Conservation (phyloP, 2,329 filamentous ascomycete genomes). For the Clonostachys chloroleuca region DNA sequence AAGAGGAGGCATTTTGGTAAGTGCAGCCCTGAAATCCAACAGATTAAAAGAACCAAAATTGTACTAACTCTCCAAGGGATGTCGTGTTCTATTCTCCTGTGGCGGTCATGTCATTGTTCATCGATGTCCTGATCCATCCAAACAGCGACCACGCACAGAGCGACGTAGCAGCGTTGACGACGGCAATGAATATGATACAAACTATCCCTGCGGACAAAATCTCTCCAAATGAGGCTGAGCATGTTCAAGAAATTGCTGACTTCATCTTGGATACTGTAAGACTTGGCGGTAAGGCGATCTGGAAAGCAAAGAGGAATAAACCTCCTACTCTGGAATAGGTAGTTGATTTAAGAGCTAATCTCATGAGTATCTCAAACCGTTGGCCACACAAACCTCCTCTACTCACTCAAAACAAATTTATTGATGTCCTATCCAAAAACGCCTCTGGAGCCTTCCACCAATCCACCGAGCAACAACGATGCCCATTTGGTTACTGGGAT, state of each 20-base stretch:
- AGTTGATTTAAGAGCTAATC: too few species aligned
- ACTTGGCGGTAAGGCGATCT: slow-evolving; percentile 4
- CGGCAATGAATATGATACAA: slow-evolving; percentile 1
- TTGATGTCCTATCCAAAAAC: too few species aligned
- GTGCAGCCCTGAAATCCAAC: slow-evolving; percentile 4
- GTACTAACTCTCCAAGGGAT: slow-evolving; percentile 1
- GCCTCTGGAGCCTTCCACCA: too few species aligned
- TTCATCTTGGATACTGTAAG: slow-evolving; percentile 5
- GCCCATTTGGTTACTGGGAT: too few species aligned
- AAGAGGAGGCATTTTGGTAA: slow-evolving; percentile 44
- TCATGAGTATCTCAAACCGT: too few species aligned
- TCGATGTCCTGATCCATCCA: slow-evolving; percentile 5
- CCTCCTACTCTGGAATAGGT: too few species aligned
- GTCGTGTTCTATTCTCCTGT: slow-evolving; percentile 2
- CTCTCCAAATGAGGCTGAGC: not conserved
- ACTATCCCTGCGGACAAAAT: not conserved
- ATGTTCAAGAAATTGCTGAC: not conserved
- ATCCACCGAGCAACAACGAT: too few species aligned
- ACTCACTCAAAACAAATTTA: too few species aligned
- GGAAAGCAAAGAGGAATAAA: slow-evolving; percentile 2
- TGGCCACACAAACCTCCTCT: too few species aligned
- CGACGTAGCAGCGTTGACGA: slow-evolving; percentile 10
- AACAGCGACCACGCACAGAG: not conserved
- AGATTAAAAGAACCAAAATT: not conserved
- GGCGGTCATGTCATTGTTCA: slow-evolving; percentile 7